Evolutionary conservation across 2,329 filamentous ascomycete species (phyloP).

Genomic region (Monascus ruber): DNA sequence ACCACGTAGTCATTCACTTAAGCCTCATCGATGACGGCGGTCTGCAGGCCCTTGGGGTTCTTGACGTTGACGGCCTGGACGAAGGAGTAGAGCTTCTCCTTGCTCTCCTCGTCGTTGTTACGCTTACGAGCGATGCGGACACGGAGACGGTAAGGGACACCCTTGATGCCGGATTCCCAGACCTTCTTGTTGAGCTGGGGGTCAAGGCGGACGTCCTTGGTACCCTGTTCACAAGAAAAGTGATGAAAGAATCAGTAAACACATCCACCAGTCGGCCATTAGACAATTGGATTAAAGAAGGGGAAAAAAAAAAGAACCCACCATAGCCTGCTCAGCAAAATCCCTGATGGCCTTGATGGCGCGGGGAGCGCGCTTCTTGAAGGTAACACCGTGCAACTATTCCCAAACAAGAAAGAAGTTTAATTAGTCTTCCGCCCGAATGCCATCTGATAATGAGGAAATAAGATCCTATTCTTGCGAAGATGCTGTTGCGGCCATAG

Average conservation of each 20-base stretch:
- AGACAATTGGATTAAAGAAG: not conserved
- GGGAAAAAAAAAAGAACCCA: slow-evolving; percentile 43
- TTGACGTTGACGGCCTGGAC: slow-evolving; percentile 99
- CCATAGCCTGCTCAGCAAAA: slow-evolving; percentile 91
- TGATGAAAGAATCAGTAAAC: not conserved
- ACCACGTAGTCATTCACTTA: slow-evolving; percentile 23
- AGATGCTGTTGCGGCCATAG: slow-evolving; percentile 32
- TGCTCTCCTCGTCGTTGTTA: slow-evolving; percentile 99
- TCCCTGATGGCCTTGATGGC: slow-evolving; percentile 99
- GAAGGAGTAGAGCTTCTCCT: slow-evolving; percentile 99
- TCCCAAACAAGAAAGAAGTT: slow-evolving; percentile 24
- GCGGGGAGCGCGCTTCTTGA: slow-evolving; percentile 98
- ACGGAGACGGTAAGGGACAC: slow-evolving; percentile 91
- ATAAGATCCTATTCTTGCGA: slow-evolving; percentile 7
- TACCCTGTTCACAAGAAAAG: slow-evolving; percentile 53
- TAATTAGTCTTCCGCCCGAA: slow-evolving; percentile 61
- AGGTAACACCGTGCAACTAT: slow-evolving; percentile 90
- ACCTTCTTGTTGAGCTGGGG: slow-evolving; percentile 99
- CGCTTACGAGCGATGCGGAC: slow-evolving; percentile 98
- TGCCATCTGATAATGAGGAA: slow-evolving; percentile 17
- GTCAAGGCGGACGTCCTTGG: slow-evolving; percentile 92
- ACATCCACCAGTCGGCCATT: not conserved
- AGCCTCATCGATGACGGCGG: slow-evolving; percentile 66
- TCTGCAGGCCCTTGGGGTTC: slow-evolving; percentile 95
- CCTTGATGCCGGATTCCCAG: slow-evolving; percentile 99